Evolutionary conservation across 2,329 filamentous ascomycete genomes (phyloP).

Genomic region (Raffaelea albimanens): DNA sequence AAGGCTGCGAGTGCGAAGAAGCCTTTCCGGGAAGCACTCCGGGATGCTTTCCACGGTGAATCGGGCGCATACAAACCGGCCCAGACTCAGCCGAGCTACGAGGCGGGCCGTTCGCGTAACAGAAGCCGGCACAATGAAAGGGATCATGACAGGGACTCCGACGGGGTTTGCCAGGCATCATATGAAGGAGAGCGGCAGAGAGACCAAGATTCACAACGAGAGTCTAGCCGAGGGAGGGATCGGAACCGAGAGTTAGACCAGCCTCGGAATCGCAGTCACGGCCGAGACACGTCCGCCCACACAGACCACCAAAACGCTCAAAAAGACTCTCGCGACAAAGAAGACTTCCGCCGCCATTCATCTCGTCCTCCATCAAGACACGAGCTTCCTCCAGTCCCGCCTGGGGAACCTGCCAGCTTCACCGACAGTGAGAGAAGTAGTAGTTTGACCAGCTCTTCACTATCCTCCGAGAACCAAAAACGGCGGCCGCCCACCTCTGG

Average conservation of each 20-base stretch:
- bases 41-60: slow-evolving; percentile 54
- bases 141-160: slow-evolving; percentile 12
- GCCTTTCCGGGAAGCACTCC: slow-evolving; percentile 48
- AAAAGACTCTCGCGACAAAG: slow-evolving; percentile 13
- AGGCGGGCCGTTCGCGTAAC: slow-evolving; percentile 11
- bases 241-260: background rate
- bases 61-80: slow-evolving; percentile 38
- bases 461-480: slow-evolving; percentile 14
- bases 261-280: background rate
- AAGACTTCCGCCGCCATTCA: slow-evolving; percentile 19
- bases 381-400: background rate
- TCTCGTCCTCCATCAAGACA: slow-evolving; percentile 19
- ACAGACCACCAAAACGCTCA: slow-evolving; percentile 15
- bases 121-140: too few relatives aligned
- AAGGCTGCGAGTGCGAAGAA: slow-evolving; percentile 34
- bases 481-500: slow-evolving; percentile 41
- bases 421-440: slow-evolving; percentile 11
- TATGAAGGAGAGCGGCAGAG: slow-evolving; percentile 11
- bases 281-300: background rate
- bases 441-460: slow-evolving; percentile 10
- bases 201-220: slow-evolving; percentile 10
- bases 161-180: slow-evolving; percentile 4
- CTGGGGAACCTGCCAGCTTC: background rate
- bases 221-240: background rate
- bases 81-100: slow-evolving; percentile 35